Percentiles rank a stretch among this genome's conserved stretches.
phyloP scores from a whole-genome alignment of 2,329 filamentous ascomycete genomes.

The Huntiella bhutanensis region DNA sequence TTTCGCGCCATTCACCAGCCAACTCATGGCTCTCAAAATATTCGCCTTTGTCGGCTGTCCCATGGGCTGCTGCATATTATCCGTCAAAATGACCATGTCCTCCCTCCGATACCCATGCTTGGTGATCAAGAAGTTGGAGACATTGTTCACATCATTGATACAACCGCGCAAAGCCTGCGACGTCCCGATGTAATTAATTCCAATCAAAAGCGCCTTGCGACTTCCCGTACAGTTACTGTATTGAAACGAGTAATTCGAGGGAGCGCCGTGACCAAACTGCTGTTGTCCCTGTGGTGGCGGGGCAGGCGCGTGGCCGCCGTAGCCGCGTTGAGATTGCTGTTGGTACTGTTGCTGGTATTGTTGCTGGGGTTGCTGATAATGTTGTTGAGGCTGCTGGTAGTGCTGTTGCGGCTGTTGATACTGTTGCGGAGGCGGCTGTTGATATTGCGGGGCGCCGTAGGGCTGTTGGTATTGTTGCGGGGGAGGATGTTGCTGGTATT shows the following conservation, averaged over 20 bases:
- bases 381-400: constrained; percentile 2
- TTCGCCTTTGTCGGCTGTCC: constrained; percentile 37
- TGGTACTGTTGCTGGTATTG: constrained; percentile 1
- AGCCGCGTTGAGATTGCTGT: constrained; percentile 12
- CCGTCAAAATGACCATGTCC: constrained; percentile 38
- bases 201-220: constrained; percentile 41
- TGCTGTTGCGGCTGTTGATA: background rate
- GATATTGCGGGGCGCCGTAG: background rate
- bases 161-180: constrained; percentile 37
- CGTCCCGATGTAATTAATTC: constrained; percentile 43
- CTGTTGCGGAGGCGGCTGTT: constrained; percentile 1
- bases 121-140: constrained; percentile 35
- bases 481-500: background rate
- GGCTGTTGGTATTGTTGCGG: constrained; percentile 4
- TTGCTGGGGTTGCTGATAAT: constrained; percentile 1
- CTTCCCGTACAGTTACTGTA: constrained; percentile 82
- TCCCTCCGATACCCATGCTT: constrained; percentile 36
- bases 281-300: constrained; percentile 50
- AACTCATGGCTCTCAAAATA: constrained; percentile 37
- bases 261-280: constrained; percentile 62
- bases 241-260: constrained; percentile 63
- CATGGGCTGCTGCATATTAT: constrained; percentile 37
- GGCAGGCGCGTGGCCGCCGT: constrained; percentile 25
- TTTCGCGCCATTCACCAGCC: constrained; percentile 36
- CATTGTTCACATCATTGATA: constrained; percentile 42